Percentiles rank a stretch among this genome's conserved stretches.
Conservation (phyloP, 768 basidiomycete genomes). For the Mycena filopes region DNA sequence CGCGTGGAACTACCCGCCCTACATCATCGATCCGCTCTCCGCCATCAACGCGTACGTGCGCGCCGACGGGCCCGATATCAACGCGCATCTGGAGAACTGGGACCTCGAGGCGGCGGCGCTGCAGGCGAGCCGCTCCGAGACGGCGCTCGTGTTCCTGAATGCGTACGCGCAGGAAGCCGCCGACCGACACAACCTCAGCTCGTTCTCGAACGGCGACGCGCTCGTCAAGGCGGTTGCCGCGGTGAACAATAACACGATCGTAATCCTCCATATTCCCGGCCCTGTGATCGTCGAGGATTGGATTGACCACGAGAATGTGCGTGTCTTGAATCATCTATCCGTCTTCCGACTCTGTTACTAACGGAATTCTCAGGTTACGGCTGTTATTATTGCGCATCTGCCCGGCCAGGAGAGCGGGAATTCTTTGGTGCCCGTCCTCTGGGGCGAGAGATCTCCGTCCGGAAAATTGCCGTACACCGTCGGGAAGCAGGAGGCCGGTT, state of each 20-base stretch:
- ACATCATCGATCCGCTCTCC: conserved; percentile 4
- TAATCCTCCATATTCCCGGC: conserved; percentile 69
- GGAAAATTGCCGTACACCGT: conserved; percentile 64
- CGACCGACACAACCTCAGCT: conserved; percentile 48
- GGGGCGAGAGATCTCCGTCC: conserved; percentile 54
- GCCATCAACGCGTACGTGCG: conserved; percentile 2
- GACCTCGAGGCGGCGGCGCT: conserved; percentile 40
- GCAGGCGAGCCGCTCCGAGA: conserved; percentile 31
- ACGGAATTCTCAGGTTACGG: conserved; percentile 35
- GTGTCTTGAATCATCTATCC: too few species aligned
- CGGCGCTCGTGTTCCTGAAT: conserved; percentile 46
- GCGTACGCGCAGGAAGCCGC: background rate
- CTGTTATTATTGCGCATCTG: conserved; percentile 52
- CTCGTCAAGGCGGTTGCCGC: conserved; percentile 58
- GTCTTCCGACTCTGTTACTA: too few species aligned
- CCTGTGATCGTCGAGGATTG: conserved; percentile 65
- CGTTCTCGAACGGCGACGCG: conserved; percentile 51
- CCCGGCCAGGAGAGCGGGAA: conserved; percentile 70
- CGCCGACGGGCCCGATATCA: conserved; percentile 41
- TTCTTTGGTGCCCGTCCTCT: conserved; percentile 66
- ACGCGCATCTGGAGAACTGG: conserved; percentile 48
- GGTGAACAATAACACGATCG: conserved; percentile 67
- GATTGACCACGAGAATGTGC: conserved; percentile 69
- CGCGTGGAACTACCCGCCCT: conserved; percentile 18
- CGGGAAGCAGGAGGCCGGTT: conserved; percentile 49